Evolutionary conservation across 73 alveolate genomes (phyloP).

Genomic region (Paramecium sonneborni): DNA sequence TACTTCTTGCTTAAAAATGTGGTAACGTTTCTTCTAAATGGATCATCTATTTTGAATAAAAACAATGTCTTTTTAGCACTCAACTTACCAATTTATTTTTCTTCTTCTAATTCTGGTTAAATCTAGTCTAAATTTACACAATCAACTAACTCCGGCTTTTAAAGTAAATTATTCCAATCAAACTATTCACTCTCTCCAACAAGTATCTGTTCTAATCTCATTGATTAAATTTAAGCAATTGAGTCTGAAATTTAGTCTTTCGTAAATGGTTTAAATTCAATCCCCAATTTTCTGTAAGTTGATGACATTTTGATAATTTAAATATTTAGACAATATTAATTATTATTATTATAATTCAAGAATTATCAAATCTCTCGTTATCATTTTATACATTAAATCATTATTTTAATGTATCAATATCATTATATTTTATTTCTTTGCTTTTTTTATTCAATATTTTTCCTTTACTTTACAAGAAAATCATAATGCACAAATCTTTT

Average conservation of each 20-base stretch:
- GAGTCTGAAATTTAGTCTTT: background rate
- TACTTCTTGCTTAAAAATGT: background rate
- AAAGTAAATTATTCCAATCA: slow-evolving; percentile 10
- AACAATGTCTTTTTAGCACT: slow-evolving; percentile 34
- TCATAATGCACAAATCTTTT: background rate
- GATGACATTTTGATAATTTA: background rate
- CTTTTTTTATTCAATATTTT: background rate
- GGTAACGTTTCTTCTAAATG: slow-evolving; percentile 3
- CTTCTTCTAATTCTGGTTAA: background rate
- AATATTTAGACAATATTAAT: background rate
- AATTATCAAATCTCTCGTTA: background rate
- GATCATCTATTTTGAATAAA: background rate
- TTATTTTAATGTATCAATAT: background rate
- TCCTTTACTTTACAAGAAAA: background rate
- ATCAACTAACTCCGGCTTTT: slow-evolving; percentile 24
- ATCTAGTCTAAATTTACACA: background rate
- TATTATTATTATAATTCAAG: background rate
- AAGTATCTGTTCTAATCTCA: slow-evolving; percentile 29
- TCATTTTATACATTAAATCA: background rate
- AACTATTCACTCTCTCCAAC: slow-evolving; percentile 7
- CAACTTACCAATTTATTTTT: background rate
- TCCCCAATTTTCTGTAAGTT: slow-evolving; percentile 12
- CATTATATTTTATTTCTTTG: background rate
- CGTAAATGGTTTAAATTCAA: background rate
- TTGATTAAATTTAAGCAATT: background rate